A percentile compares a stretch with the other conserved stretches of the same genome.
These are phyloP conservation scores for Coemansia asiatica DNA, from an alignment of 192 early-diverging fungal genomes.

Conservation along the genomic window DNA sequence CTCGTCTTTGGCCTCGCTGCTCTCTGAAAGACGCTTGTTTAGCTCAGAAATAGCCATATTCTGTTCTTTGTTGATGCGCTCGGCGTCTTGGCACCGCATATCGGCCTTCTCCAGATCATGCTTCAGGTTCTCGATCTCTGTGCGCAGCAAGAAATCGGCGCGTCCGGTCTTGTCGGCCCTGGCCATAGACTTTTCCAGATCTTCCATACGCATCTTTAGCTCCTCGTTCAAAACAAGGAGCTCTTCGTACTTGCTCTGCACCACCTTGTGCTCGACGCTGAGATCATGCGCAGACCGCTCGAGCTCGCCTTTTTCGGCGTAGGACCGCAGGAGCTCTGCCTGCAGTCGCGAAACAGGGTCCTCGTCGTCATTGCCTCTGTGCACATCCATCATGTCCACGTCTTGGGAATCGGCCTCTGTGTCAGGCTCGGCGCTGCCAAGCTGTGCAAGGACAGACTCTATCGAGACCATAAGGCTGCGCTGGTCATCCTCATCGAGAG, in stretches of 20 bases:
- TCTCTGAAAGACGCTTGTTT: constrained; percentile 60
- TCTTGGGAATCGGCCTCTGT: constrained; percentile 39
- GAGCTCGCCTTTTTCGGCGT: constrained; percentile 62
- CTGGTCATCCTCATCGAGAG: constrained; percentile 68
- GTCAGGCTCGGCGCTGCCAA: constrained; percentile 44
- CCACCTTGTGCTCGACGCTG: constrained; percentile 54
- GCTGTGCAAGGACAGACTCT: constrained; percentile 60
- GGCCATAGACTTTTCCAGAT: constrained; percentile 74
- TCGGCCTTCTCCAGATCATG: constrained; percentile 84
- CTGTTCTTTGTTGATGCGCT: constrained; percentile 64
- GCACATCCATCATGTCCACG: constrained; percentile 35
- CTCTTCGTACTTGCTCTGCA: constrained; percentile 64
- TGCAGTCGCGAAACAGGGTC: constrained; percentile 53
- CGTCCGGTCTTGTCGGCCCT: constrained; percentile 73
- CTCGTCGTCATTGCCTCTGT: constrained; percentile 19
- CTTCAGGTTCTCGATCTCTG: constrained; percentile 85
- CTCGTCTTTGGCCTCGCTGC: constrained; percentile 70
- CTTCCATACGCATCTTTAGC: constrained; percentile 67
- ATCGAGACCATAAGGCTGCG: constrained; percentile 88
- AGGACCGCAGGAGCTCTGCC: constrained; percentile 53
- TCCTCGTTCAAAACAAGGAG: constrained; percentile 71
- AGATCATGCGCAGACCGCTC: constrained; percentile 57
- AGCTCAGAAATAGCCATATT: constrained; percentile 64
- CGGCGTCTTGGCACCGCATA: constrained; percentile 66
- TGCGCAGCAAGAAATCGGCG: constrained; percentile 78